Percentiles rank a stretch among this genome's conserved stretches.
Evolutionary conservation across 352 stramenopile species (phyloP).

Genomic region (Phytopythium kandeliae): DNA sequence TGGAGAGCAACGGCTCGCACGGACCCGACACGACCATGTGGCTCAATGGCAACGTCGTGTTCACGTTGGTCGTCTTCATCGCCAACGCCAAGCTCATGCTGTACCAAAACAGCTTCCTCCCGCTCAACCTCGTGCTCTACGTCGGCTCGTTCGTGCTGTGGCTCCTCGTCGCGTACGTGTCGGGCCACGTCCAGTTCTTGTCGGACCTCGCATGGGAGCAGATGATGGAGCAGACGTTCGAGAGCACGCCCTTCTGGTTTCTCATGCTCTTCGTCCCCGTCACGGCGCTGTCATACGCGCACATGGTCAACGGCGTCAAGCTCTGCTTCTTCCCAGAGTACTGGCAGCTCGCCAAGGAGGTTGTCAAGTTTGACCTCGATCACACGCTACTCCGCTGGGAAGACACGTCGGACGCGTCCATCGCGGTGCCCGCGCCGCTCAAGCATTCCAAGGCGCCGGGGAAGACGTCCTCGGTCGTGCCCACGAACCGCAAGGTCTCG

Average conservation of each 20-base stretch:
- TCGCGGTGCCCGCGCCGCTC: slow-evolving; percentile 35
- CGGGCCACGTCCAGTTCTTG: slow-evolving; percentile 41
- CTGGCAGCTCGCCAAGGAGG: slow-evolving; percentile 74
- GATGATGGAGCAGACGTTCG: slow-evolving; percentile 65
- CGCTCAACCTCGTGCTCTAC: slow-evolving; percentile 65
- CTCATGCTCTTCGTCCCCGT: slow-evolving; percentile 50
- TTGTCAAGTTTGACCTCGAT: slow-evolving; percentile 60
- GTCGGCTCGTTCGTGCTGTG: slow-evolving; percentile 55
- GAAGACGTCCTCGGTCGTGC: slow-evolving; percentile 32
- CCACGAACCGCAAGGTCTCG: slow-evolving; percentile 18
- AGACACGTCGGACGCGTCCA: slow-evolving; percentile 47
- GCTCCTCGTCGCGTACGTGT: slow-evolving; percentile 52
- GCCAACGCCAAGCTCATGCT: slow-evolving; percentile 78
- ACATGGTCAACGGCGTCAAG: slow-evolving; percentile 48
- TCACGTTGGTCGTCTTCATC: slow-evolving; percentile 70
- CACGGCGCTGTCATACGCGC: slow-evolving; percentile 40
- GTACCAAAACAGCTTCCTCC: slow-evolving; percentile 71
- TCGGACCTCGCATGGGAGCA: slow-evolving; percentile 69
- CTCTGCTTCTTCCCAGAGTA: slow-evolving; percentile 68
- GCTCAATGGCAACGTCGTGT: slow-evolving; percentile 74
- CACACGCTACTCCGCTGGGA: slow-evolving; percentile 54
- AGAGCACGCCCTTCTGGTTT: slow-evolving; percentile 49
- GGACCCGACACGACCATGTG: slow-evolving; percentile 58
- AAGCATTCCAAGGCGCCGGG: slow-evolving; percentile 7
- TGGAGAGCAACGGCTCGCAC: slow-evolving; percentile 29